Percentiles rank a stretch among this genome's conserved stretches.
These are phyloP conservation scores for Tricholoma sp. DNA, from an alignment of 768 basidiomycete species.

Conservation along the genomic window DNA sequence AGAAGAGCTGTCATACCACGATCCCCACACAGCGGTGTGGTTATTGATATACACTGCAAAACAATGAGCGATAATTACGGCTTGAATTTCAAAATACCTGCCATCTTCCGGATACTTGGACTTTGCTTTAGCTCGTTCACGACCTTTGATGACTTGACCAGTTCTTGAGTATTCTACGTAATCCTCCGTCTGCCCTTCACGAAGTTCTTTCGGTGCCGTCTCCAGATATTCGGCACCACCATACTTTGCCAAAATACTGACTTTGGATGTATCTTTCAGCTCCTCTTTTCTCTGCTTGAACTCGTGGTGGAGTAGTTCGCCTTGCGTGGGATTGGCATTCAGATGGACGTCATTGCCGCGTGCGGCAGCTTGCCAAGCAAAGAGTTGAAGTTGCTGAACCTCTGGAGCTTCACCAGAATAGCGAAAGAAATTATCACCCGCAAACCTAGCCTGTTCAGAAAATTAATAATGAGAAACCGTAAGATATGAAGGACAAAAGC, in stretches of 20 bases:
- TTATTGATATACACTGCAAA: conserved; percentile 80
- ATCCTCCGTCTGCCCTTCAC: conserved; percentile 94
- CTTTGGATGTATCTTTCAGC: conserved; percentile 82
- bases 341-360: conserved; percentile 94
- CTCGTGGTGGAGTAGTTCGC: conserved; percentile 85
- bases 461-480: not conserved
- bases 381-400: conserved; percentile 88
- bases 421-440: conserved; percentile 95
- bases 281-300: conserved; percentile 92
- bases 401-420: conserved; percentile 90
- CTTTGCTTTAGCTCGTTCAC: conserved; percentile 77
- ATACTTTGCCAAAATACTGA: conserved; percentile 86
- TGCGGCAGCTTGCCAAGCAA: conserved; percentile 94
- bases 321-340: conserved; percentile 95
- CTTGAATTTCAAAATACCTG: conserved; percentile 32
- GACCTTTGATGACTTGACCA: conserved; percentile 88
- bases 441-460: conserved; percentile 66
- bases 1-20: conserved; percentile 73
- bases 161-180: conserved; percentile 96
- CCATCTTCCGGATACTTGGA: conserved; percentile 98
- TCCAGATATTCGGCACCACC: conserved; percentile 93
- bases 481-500: conserved; percentile 22
- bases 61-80: conserved; percentile 7
- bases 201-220: conserved; percentile 82
- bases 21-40: conserved; percentile 96